phyloP scores from a whole-genome alignment of 2,329 filamentous ascomycete genomes.

The Colletotrichum sp. region DNA sequence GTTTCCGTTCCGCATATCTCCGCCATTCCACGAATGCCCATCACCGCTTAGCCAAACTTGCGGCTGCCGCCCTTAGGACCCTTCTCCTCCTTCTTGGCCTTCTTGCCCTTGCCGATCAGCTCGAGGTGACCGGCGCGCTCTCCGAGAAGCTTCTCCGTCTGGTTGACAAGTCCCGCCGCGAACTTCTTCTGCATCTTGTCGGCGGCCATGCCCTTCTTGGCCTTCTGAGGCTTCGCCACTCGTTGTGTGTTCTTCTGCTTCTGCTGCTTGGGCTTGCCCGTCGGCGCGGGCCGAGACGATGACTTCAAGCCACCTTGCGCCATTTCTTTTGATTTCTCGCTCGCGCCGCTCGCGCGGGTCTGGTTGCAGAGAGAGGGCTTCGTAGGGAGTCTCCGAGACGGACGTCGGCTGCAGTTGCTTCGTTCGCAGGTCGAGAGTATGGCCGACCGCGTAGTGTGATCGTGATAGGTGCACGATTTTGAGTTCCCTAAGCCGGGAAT shows the following conservation, averaged over 20 bases:
- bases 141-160: slow-evolving; percentile 63
- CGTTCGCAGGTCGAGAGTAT: not conserved
- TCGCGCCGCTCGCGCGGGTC: not conserved
- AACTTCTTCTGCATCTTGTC: slow-evolving; percentile 62
- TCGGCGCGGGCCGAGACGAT: slow-evolving; percentile 43
- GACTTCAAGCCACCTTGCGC: slow-evolving; percentile 61
- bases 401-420: not conserved
- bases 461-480: not conserved
- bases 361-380: not conserved
- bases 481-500: not conserved
- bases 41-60: slow-evolving; percentile 56
- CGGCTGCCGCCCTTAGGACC: slow-evolving; percentile 53
- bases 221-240: slow-evolving; percentile 54
- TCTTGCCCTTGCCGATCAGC: slow-evolving; percentile 63
- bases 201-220: slow-evolving; percentile 44
- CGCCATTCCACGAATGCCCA: not conserved
- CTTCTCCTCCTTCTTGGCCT: slow-evolving; percentile 42
- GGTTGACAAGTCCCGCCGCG: slow-evolving; percentile 56
- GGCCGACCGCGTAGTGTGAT: not conserved
- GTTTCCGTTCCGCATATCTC: not conserved
- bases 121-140: slow-evolving; percentile 66
- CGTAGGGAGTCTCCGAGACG: not conserved
- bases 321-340: slow-evolving; percentile 40
- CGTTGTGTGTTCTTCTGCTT: slow-evolving; percentile 45
- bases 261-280: slow-evolving; percentile 37